These are phyloP conservation scores for Allodekkera sacchari DNA, from an alignment of 805 yeast species.

Conservation along the genomic window DNA sequence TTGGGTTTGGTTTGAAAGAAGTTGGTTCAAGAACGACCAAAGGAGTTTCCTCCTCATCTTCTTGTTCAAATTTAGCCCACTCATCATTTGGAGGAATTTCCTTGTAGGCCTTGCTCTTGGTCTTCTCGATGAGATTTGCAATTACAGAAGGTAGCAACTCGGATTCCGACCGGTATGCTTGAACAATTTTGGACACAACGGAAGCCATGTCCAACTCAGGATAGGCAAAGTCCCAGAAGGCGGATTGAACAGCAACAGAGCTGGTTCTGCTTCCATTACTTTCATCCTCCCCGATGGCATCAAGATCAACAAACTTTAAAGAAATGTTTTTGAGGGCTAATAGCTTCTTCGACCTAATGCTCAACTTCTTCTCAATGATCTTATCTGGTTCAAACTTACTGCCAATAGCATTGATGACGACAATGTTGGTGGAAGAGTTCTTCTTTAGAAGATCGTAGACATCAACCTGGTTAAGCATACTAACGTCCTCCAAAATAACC, in stretches of 20 bases:
- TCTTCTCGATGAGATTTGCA: constrained; percentile 55
- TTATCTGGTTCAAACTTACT: constrained; percentile 32
- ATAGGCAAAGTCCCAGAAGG: constrained; percentile 66
- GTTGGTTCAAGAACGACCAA: constrained; percentile 31
- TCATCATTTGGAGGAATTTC: constrained; percentile 28
- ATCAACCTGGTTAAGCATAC: constrained; percentile 49
- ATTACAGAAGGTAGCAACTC: constrained; percentile 70
- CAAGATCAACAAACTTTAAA: constrained; percentile 53
- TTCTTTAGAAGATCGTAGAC: constrained; percentile 51
- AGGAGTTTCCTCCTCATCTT: constrained; percentile 28
- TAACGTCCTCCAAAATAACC: constrained; percentile 52
- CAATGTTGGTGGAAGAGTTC: constrained; percentile 47
- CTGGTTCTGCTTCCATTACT: constrained; percentile 70
- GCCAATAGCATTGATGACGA: constrained; percentile 33
- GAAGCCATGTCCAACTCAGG: constrained; percentile 52
- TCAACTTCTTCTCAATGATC: constrained; percentile 45
- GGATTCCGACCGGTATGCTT: constrained; percentile 73
- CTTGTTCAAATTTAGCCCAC: constrained; percentile 17
- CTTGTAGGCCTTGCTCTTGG: constrained; percentile 36
- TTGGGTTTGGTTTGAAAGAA: constrained; percentile 57
- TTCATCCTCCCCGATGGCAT: constrained; percentile 55
- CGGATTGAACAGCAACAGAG: constrained; percentile 68
- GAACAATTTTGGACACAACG: constrained; percentile 68
- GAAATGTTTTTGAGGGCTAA: constrained; percentile 45
- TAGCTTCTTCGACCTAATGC: constrained; percentile 42